phyloP scores from a whole-genome alignment of 2,329 filamentous ascomycete genomes.

The Ambrosiella beaveri region DNA sequence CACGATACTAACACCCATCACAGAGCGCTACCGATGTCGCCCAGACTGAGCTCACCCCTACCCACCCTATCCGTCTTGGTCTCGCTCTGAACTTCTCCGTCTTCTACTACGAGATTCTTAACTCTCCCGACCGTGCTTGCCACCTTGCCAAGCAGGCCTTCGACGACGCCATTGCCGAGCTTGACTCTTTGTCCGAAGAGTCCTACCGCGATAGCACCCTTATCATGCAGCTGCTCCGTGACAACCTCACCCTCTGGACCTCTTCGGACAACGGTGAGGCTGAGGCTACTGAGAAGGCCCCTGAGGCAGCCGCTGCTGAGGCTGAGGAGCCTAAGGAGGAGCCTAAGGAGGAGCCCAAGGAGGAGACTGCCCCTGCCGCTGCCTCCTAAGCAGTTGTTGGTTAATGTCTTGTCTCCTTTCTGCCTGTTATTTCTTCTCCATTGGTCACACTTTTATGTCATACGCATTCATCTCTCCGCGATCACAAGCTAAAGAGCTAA shows the following conservation, averaged over 20 bases:
- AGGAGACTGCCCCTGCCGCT: slow-evolving; percentile 26
- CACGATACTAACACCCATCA: slow-evolving; percentile 14
- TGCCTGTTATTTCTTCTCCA: slow-evolving; percentile 4
- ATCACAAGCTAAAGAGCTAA: background rate
- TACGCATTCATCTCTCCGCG: slow-evolving; percentile 3
- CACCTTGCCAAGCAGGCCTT: slow-evolving; percentile 98
- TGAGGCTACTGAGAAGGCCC: slow-evolving; percentile 46
- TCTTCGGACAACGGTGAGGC: slow-evolving; percentile 76
- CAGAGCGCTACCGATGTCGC: slow-evolving; percentile 96
- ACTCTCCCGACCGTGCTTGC: slow-evolving; percentile 94
- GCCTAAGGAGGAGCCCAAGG: slow-evolving; percentile 29
- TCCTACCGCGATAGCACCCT: slow-evolving; percentile 97
- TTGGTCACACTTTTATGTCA: background rate
- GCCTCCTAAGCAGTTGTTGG: slow-evolving; percentile 11
- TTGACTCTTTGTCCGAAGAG: slow-evolving; percentile 93
- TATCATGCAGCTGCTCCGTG: slow-evolving; percentile 97
- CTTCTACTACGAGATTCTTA: slow-evolving; percentile 99
- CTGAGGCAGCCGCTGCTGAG: slow-evolving; percentile 36
- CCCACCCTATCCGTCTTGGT: slow-evolving; percentile 93
- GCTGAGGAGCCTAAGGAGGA: slow-evolving; percentile 28
- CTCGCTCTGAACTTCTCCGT: slow-evolving; percentile 98
- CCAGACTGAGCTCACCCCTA: slow-evolving; percentile 91
- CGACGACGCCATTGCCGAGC: slow-evolving; percentile 96
- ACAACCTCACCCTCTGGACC: slow-evolving; percentile 97
- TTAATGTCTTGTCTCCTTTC: slow-evolving; percentile 9